phyloP scores from a whole-genome alignment of 176 grass and related monocot genomes.

The Lolium rigidum region DNA sequence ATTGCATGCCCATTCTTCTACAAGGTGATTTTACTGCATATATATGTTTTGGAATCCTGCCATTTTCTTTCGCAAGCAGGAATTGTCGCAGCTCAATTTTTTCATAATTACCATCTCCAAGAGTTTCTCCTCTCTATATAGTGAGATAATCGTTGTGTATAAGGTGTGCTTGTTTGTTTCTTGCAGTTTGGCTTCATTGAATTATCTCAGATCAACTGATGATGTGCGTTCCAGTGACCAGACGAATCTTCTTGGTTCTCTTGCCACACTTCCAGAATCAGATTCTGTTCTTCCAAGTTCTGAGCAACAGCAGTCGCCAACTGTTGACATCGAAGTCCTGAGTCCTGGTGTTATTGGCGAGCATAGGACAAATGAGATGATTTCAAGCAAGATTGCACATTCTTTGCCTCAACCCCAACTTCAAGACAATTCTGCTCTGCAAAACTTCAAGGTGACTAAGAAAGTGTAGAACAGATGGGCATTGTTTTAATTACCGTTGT shows the following conservation, averaged over 20 bases:
- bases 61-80: conserved; percentile 14
- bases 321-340: conserved; percentile 26
- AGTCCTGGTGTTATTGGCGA: conserved; percentile 46
- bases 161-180: conserved; percentile 28
- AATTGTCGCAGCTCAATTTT: conserved; percentile 7
- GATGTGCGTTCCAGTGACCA: conserved; percentile 32
- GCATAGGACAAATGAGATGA: conserved; percentile 42
- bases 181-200: conserved; percentile 47
- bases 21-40: conserved; percentile 47
- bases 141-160: neutral
- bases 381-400: conserved; percentile 49
- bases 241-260: conserved; percentile 38
- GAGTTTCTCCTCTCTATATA: conserved; percentile 27
- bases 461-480: conserved; percentile 6
- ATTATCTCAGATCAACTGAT: conserved; percentile 35
- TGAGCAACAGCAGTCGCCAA: conserved; percentile 47
- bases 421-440: conserved; percentile 43
- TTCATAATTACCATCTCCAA: neutral
- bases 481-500: conserved; percentile 25
- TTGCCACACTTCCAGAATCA: conserved; percentile 33
- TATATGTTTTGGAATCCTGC: conserved; percentile 31
- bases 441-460: conserved; percentile 52
- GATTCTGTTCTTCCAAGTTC: conserved; percentile 45
- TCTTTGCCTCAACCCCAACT: conserved; percentile 45
- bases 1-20: conserved; percentile 47